Percentiles rank a stretch among this genome's conserved stretches.
These are phyloP conservation scores for Zasmidium cellare DNA, from an alignment of 2,329 filamentous ascomycete species.

Conservation along the genomic window DNA sequence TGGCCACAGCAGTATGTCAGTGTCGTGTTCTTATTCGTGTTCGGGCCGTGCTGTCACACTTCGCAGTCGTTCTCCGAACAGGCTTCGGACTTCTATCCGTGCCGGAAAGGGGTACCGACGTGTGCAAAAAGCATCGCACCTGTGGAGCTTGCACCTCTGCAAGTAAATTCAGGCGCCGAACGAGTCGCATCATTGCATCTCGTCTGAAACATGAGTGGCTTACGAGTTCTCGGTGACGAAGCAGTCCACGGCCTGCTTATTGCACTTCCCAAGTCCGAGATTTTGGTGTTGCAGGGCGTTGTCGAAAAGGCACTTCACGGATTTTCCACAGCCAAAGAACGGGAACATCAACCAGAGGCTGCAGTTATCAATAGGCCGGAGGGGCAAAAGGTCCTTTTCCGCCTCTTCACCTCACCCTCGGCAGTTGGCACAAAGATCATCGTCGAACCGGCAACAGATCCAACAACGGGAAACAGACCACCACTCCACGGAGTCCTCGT, in stretches of 20 bases:
- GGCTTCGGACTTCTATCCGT: too few relatives aligned
- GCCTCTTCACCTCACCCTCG: conserved; percentile 13
- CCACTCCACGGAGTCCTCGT: conserved; percentile 15
- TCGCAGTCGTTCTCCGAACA: too few relatives aligned
- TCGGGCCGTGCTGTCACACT: too few relatives aligned
- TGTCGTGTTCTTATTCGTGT: too few relatives aligned
- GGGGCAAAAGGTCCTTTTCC: conserved; percentile 15
- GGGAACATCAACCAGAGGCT: conserved; percentile 10
- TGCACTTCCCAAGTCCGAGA: conserved; percentile 6
- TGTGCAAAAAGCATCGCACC: too few relatives aligned
- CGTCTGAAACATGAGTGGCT: conserved; percentile 9
- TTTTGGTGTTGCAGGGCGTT: conserved; percentile 8
- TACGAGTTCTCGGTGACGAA: conserved; percentile 12
- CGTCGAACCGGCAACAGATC: conserved; percentile 14
- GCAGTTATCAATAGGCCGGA: conserved; percentile 12
- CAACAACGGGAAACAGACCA: neutral
- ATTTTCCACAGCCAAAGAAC: conserved; percentile 9
- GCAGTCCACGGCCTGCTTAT: conserved; percentile 11
- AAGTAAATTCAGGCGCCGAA: too few relatives aligned
- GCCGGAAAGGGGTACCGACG: too few relatives aligned
- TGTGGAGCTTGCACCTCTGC: too few relatives aligned
- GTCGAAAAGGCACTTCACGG: conserved; percentile 9
- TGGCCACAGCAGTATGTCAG: too few relatives aligned
- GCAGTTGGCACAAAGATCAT: conserved; percentile 19
- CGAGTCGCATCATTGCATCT: too few relatives aligned